A percentile compares a stretch with the other conserved stretches of the same genome.
These are phyloP conservation scores for Quercus variabilis DNA, from an alignment of 306 rosid species.

Conservation along the genomic window DNA sequence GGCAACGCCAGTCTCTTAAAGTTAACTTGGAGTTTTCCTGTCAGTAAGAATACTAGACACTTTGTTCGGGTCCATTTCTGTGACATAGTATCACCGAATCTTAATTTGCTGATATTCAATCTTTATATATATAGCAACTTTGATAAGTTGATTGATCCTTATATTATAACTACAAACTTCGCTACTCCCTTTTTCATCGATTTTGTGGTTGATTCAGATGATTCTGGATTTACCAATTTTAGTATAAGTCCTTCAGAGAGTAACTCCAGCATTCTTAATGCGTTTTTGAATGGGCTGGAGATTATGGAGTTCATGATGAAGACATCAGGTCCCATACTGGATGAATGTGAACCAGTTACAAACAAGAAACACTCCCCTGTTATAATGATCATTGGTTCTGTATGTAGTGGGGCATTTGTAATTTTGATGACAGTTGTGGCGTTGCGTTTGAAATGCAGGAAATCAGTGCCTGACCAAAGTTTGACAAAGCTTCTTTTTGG, in stretches of 20 bases:
- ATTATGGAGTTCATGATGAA: constrained; percentile 30
- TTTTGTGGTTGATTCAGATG: constrained; percentile 33
- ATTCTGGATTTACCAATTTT: constrained; percentile 6
- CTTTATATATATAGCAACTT: not conserved
- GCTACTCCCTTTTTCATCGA: constrained; percentile 28
- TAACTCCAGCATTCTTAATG: not conserved
- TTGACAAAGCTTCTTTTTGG: constrained; percentile 1
- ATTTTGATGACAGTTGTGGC: not conserved
- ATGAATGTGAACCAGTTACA: not conserved
- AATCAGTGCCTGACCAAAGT: constrained; percentile 5
- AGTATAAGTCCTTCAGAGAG: not conserved
- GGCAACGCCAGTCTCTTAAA: fast-evolving
- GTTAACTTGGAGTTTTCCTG: constrained; percentile 33
- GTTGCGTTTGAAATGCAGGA: constrained; percentile 24
- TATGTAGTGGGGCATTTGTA: constrained; percentile 23
- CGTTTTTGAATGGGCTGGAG: constrained; percentile 44
- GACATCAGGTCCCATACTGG: not conserved
- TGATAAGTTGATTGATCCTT: fast-evolving
- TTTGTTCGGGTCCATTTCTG: constrained; percentile 43
- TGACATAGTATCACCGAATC: not conserved
- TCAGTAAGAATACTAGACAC: constrained; percentile 14
- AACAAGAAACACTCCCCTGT: not conserved
- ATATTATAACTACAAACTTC: fast-evolving
- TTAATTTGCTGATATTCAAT: not conserved
- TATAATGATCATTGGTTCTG: constrained; percentile 20